phyloP scores from a whole-genome alignment of 2,329 filamentous ascomycete species.

The Stemphylium lycopersici region DNA sequence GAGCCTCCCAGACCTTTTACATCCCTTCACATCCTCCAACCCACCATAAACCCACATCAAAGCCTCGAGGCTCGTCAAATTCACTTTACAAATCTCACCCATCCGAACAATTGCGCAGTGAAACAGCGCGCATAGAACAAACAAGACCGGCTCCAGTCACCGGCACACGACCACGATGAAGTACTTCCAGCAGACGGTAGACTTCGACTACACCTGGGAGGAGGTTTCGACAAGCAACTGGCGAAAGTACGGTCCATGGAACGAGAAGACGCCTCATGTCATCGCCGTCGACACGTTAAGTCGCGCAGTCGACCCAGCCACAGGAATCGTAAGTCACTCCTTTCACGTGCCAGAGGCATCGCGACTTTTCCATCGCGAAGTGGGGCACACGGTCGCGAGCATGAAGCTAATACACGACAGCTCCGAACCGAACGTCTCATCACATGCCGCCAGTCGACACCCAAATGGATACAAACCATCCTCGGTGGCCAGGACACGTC shows the following conservation, averaged over 20 bases:
- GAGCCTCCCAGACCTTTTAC: constrained; percentile 19
- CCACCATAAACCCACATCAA: constrained; percentile 11
- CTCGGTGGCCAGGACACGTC: constrained; percentile 81
- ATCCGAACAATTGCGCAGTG: not conserved
- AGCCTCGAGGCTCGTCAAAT: constrained; percentile 12
- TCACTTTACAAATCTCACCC: not conserved
- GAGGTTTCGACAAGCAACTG: constrained; percentile 98
- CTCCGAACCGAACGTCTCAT: constrained; percentile 74
- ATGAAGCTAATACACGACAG: constrained; percentile 47
- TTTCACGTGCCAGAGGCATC: constrained; percentile 15
- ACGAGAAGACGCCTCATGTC: constrained; percentile 97
- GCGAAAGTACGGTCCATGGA: constrained; percentile 99
- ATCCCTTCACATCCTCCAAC: constrained; percentile 16
- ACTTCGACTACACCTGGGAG: constrained; percentile 98
- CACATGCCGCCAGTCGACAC: constrained; percentile 69
- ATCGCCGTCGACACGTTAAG: constrained; percentile 92
- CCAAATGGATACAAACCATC: constrained; percentile 79
- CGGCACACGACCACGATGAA: constrained; percentile 68
- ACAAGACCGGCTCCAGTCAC: constrained; percentile 1
- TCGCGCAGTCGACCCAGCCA: constrained; percentile 67
- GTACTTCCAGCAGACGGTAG: constrained; percentile 88
- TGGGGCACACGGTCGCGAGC: constrained; percentile 1
- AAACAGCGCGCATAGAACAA: constrained; percentile 7
- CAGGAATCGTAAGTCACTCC: constrained; percentile 66
- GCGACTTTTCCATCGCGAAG: constrained; percentile 1